Evolutionary conservation across 805 yeast genomes (phyloP).

Genomic region (Ogataea neopini): DNA sequence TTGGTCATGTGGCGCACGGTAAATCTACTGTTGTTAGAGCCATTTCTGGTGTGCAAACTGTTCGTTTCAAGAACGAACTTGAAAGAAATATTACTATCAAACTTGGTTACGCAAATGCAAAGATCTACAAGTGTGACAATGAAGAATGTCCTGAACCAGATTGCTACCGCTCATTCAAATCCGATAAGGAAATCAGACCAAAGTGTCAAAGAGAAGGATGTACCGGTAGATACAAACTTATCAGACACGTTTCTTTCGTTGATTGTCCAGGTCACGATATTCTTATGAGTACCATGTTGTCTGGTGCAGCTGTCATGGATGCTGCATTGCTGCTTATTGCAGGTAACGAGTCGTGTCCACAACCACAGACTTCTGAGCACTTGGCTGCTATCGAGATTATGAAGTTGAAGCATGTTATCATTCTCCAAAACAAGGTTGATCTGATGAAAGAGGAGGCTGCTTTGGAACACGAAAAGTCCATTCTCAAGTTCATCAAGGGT

Average conservation of each 20-base stretch:
- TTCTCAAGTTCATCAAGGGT: constrained; percentile 90
- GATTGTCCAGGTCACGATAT: constrained; percentile 99
- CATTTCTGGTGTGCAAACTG: constrained; percentile 98
- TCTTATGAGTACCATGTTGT: constrained; percentile 99
- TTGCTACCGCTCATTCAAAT: constrained; percentile 90
- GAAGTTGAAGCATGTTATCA: constrained; percentile 96
- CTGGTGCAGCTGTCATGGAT: constrained; percentile 99
- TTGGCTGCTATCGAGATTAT: constrained; percentile 99
- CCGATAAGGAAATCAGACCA: constrained; percentile 94
- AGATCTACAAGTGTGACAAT: constrained; percentile 90
- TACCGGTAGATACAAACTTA: constrained; percentile 81
- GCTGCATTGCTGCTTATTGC: constrained; percentile 96
- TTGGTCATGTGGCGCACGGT: constrained; percentile 99
- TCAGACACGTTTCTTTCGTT: constrained; percentile 97
- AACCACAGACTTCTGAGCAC: constrained; percentile 99
- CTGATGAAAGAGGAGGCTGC: constrained; percentile 97
- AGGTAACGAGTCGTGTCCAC: constrained; percentile 99
- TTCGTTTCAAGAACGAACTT: constrained; percentile 97
- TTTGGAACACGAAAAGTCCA: constrained; percentile 90
- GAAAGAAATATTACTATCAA: constrained; percentile 99
- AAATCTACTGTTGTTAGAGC: constrained; percentile 98
- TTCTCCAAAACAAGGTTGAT: constrained; percentile 97
- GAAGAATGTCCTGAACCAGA: constrained; percentile 89
- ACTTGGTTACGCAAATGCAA: constrained; percentile 98
- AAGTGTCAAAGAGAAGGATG: constrained; percentile 88